Conservation (phyloP, 179 eudicot species). For the Carnegiea gigantea region DNA sequence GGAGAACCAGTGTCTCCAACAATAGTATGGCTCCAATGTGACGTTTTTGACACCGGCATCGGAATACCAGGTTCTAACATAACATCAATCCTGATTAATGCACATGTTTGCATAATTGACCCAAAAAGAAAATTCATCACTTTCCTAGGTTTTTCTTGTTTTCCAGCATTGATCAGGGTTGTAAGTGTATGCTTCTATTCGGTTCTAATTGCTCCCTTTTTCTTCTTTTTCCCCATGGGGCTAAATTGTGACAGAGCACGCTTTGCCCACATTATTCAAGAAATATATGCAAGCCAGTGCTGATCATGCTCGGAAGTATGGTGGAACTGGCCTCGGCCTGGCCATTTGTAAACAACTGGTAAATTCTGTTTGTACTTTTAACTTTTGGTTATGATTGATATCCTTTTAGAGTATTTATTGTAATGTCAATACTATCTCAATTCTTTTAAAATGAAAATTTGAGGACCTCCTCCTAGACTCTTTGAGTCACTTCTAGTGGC, state of each 20-base stretch:
- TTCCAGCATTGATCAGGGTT: background rate
- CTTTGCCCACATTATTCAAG: constrained; percentile 80
- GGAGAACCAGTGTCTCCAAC: constrained; percentile 35
- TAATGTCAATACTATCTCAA: background rate
- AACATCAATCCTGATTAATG: constrained; percentile 2
- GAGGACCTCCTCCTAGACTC: background rate
- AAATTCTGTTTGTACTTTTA: constrained; percentile 21
- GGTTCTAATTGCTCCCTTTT: background rate
- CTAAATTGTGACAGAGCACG: constrained; percentile 54
- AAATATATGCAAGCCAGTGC: constrained; percentile 93
- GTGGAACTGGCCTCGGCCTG: constrained; percentile 94
- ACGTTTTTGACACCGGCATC: constrained; percentile 91
- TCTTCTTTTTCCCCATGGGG: background rate
- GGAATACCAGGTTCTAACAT: constrained; percentile 81
- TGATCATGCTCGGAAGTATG: constrained; percentile 92
- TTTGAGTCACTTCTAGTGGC: too few relatives aligned
- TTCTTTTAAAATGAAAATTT: background rate
- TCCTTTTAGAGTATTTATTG: background rate
- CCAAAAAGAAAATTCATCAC: too few relatives aligned
- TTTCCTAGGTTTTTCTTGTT: too few relatives aligned
- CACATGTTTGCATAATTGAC: background rate
- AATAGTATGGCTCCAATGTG: constrained; percentile 88
- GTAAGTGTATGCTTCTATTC: background rate
- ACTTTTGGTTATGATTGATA: background rate
- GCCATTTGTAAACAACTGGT: constrained; percentile 99